These are phyloP conservation scores for Penicillium rolfsii DNA, from an alignment of 2,329 filamentous ascomycete species.

Conservation along the genomic window DNA sequence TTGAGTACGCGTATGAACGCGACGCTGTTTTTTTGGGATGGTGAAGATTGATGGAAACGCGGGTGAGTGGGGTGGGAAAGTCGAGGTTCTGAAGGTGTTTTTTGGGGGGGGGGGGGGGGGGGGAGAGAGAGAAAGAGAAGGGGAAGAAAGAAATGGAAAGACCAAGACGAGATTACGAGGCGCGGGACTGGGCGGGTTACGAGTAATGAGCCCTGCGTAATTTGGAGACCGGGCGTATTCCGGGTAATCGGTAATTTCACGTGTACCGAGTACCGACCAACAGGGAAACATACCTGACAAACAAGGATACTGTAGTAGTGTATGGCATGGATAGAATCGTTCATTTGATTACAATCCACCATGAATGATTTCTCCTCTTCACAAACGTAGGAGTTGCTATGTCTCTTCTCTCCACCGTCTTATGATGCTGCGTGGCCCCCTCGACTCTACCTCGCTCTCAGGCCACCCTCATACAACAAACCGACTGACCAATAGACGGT, in stretches of 20 bases:
- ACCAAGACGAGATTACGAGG: conserved; percentile 30
- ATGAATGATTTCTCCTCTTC: neutral
- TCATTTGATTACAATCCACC: too few relatives aligned
- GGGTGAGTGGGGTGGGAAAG: conserved; percentile 17
- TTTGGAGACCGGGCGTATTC: conserved; percentile 24
- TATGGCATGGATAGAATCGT: neutral
- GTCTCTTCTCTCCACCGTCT: neutral
- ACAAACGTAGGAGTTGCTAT: neutral
- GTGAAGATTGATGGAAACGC: conserved; percentile 2
- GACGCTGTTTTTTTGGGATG: conserved; percentile 21
- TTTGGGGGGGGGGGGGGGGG: conserved; percentile 10
- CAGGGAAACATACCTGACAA: neutral
- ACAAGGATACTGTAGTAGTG: too few relatives aligned
- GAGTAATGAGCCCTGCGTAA: conserved; percentile 28
- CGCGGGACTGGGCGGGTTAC: conserved; percentile 4
- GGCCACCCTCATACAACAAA: neutral
- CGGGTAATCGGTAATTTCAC: conserved; percentile 6
- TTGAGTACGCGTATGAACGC: conserved; percentile 16
- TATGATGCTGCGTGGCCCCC: neutral
- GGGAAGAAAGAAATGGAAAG: conserved; percentile 29
- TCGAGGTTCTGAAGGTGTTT: conserved; percentile 15
- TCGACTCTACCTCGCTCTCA: neutral
- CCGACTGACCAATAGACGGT: conserved; percentile 9
- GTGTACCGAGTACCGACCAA: conserved; percentile 4
- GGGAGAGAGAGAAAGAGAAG: conserved; percentile 7